phyloP scores from a whole-genome alignment of 2,329 filamentous ascomycete species.

The Paraconiothyrium brasiliense region DNA sequence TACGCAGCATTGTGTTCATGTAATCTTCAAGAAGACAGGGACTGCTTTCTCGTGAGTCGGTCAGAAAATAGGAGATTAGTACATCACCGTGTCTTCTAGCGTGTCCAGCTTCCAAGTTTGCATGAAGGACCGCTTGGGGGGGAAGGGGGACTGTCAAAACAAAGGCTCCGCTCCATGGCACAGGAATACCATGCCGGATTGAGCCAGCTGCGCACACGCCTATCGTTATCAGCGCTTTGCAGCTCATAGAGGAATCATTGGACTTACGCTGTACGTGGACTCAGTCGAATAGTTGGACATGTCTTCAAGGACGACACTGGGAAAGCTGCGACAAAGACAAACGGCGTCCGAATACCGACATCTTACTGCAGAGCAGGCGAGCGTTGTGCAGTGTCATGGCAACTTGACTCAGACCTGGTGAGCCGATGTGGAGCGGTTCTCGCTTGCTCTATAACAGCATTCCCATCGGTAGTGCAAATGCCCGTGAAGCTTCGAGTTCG shows the following conservation, averaged over 20 bases:
- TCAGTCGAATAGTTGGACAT: background rate
- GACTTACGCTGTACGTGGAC: background rate
- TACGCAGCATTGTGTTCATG: background rate
- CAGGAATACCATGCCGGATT: background rate
- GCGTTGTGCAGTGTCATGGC: conserved; percentile 14
- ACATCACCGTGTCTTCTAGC: background rate
- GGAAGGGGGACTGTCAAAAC: background rate
- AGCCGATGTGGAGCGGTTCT: conserved; percentile 12
- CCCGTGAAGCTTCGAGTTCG: background rate
- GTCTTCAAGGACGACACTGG: conserved; percentile 3
- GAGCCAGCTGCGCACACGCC: too few species aligned
- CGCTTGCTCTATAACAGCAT: conserved; percentile 5
- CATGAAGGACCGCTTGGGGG: too few species aligned
- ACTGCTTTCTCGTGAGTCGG: background rate
- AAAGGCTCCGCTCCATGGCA: background rate
- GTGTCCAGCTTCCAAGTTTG: too few species aligned
- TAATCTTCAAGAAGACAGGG: background rate
- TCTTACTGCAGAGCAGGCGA: conserved; percentile 13
- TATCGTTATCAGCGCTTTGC: background rate
- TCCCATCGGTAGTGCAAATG: conserved; percentile 6
- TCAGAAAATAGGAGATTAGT: background rate
- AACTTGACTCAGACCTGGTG: conserved; percentile 15
- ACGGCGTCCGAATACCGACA: conserved; percentile 10
- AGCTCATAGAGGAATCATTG: too few species aligned
- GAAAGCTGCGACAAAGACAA: background rate